phyloP scores from a whole-genome alignment of 1,284 basidiomycete genomes.

The Irpex sp. region DNA sequence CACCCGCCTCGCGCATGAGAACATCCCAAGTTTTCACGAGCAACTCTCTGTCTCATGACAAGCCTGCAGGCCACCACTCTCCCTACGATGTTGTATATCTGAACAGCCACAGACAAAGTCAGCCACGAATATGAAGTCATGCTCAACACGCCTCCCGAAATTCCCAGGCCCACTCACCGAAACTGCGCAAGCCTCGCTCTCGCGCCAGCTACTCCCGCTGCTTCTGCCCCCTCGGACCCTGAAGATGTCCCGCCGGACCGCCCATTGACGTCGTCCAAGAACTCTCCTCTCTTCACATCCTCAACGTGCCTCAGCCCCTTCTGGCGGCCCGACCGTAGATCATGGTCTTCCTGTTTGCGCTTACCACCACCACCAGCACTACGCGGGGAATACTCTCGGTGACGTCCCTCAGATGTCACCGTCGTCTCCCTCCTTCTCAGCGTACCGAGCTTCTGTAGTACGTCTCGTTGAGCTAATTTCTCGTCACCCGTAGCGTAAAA shows the following conservation, averaged over 20 bases:
- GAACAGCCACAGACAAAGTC: slow-evolving; percentile 10
- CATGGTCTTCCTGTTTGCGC: slow-evolving; percentile 16
- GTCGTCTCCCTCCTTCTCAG: slow-evolving; percentile 45
- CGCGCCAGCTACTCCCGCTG: slow-evolving; percentile 12
- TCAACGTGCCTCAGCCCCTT: slow-evolving; percentile 13
- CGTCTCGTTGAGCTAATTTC: slow-evolving; percentile 1
- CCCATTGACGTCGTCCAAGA: slow-evolving; percentile 10
- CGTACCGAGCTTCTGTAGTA: slow-evolving; percentile 27
- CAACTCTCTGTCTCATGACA: background rate
- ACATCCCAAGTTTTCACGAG: slow-evolving; percentile 1
- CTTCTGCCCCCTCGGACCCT: slow-evolving; percentile 15
- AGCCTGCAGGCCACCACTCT: background rate
- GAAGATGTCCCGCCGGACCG: slow-evolving; percentile 19
- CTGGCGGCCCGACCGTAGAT: slow-evolving; percentile 23
- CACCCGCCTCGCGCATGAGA: background rate
- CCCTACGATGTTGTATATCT: slow-evolving; percentile 13
- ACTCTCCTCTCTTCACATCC: slow-evolving; percentile 1
- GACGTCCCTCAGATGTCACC: slow-evolving; percentile 39
- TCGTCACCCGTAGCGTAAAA: slow-evolving; percentile 1
- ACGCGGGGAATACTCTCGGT: slow-evolving; percentile 20
- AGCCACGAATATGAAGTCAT: slow-evolving; percentile 12
- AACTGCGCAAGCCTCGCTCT: slow-evolving; percentile 26
- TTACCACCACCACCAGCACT: slow-evolving; percentile 16
- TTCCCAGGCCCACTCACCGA: slow-evolving; percentile 22
- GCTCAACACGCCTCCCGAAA: background rate